phyloP scores from a whole-genome alignment of 2,329 filamentous ascomycete species.

The Fusarium coffeatum region DNA sequence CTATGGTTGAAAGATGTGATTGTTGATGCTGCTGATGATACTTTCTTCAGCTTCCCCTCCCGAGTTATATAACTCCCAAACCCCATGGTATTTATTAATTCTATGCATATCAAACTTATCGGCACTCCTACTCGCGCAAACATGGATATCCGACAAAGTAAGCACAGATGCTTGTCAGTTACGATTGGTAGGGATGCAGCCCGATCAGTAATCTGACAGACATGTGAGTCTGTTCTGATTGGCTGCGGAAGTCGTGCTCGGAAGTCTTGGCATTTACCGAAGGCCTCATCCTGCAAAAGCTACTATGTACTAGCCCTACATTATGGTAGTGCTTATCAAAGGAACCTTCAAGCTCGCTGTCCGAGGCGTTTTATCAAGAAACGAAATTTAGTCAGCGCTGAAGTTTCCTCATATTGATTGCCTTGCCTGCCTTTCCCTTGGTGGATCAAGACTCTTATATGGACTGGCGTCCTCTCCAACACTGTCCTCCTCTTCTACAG shows the following conservation, averaged over 20 bases:
- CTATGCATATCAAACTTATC: neutral
- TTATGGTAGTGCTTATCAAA: neutral
- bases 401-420: neutral
- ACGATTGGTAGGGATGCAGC: neutral
- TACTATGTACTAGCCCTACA: neutral
- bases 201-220: neutral
- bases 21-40: neutral
- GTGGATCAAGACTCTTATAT: neutral
- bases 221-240: neutral
- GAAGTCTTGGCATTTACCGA: conserved; percentile 9
- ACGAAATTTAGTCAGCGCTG: neutral
- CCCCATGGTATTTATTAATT: neutral
- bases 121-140: conserved; percentile 3
- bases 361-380: too few relatives aligned
- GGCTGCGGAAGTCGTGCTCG: neutral
- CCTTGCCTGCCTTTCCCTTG: neutral
- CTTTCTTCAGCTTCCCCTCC: neutral
- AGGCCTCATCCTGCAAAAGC: neutral
- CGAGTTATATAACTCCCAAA: neutral
- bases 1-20: neutral
- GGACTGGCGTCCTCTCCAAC: neutral
- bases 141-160: conserved; percentile 18
- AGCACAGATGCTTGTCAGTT: neutral
- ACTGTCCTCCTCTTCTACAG: neutral
- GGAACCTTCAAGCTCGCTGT: neutral